Evolutionary conservation across 108 stramenopile species (phyloP).

Genomic region (Cyclotella kingstonii): DNA sequence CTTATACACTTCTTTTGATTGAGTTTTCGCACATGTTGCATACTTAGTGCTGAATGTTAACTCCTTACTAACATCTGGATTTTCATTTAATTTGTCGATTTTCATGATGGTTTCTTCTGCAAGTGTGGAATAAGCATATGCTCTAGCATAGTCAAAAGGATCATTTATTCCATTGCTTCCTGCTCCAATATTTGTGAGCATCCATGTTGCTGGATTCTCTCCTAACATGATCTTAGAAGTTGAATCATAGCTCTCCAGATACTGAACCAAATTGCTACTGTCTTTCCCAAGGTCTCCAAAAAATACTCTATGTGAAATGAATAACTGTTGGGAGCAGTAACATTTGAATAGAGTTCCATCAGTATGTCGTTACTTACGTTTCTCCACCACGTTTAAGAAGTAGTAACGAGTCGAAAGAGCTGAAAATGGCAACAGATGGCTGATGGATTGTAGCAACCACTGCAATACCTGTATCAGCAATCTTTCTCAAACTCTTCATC

Average conservation of each 20-base stretch:
- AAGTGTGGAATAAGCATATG: conserved; percentile 45
- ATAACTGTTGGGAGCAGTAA: neutral
- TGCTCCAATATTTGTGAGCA: conserved; percentile 53
- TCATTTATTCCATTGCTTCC: conserved; percentile 26
- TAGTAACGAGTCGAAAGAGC: conserved; percentile 69
- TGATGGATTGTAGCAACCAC: conserved; percentile 87
- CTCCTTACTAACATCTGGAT: conserved; percentile 35
- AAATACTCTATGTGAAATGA: conserved; percentile 38
- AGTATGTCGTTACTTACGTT: conserved; percentile 5
- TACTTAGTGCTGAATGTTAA: conserved; percentile 44
- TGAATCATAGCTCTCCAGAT: conserved; percentile 53
- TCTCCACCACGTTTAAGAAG: conserved; percentile 79
- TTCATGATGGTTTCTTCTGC: conserved; percentile 33
- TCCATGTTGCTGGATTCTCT: conserved; percentile 74
- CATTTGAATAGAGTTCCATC: neutral
- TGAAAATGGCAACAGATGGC: conserved; percentile 81
- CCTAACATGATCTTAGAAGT: conserved; percentile 55
- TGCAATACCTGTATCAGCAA: conserved; percentile 55
- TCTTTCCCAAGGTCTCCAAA: conserved; percentile 78
- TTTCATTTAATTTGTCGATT: conserved; percentile 33
- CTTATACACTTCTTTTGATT: conserved; percentile 41
- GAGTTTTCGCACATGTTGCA: conserved; percentile 42
- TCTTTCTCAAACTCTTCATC: conserved; percentile 56
- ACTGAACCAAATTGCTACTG: conserved; percentile 52
- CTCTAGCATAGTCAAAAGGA: conserved; percentile 51